Evolutionary conservation across 2,329 filamentous ascomycete genomes (phyloP).

Genomic region (Pseudogymnoascus sp.): DNA sequence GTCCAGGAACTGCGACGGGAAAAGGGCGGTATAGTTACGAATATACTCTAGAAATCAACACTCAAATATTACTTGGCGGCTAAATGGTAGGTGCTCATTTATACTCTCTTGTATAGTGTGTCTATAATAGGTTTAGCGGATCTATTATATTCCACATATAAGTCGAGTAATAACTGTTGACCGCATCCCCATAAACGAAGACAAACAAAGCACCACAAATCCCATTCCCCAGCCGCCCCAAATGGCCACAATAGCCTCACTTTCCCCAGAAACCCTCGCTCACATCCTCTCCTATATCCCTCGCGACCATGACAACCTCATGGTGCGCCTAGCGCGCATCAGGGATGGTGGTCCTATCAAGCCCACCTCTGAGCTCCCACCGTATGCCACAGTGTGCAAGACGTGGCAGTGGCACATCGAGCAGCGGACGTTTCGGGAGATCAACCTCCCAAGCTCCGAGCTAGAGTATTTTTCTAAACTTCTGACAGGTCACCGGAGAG

Average conservation of each 20-base stretch:
- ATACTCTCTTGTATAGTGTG: background rate
- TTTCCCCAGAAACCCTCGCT: constrained; percentile 5
- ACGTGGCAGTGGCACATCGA: constrained; percentile 16
- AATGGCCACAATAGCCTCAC: constrained; percentile 5
- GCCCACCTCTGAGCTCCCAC: constrained; percentile 4
- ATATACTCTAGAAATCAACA: background rate
- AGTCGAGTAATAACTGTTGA: background rate
- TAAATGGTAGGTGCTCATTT: background rate
- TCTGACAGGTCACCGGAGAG: constrained; percentile 11
- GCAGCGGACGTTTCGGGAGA: constrained; percentile 11
- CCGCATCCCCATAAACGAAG: background rate
- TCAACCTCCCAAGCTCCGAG: constrained; percentile 14
- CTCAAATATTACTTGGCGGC: background rate
- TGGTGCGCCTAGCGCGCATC: background rate
- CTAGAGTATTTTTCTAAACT: constrained; percentile 9
- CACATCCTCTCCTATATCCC: background rate
- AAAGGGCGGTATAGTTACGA: background rate
- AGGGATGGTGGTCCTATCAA: constrained; percentile 3
- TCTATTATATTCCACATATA: background rate
- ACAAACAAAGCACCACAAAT: background rate
- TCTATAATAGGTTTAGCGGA: background rate
- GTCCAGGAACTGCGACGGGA: background rate
- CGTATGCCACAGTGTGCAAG: constrained; percentile 17
- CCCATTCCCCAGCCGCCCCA: background rate
- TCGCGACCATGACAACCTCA: constrained; percentile 2